A percentile compares a stretch with the other conserved stretches of the same genome.
Conservation (phyloP, 2,329 filamentous ascomycete species). For the Diplodia seriata region DNA sequence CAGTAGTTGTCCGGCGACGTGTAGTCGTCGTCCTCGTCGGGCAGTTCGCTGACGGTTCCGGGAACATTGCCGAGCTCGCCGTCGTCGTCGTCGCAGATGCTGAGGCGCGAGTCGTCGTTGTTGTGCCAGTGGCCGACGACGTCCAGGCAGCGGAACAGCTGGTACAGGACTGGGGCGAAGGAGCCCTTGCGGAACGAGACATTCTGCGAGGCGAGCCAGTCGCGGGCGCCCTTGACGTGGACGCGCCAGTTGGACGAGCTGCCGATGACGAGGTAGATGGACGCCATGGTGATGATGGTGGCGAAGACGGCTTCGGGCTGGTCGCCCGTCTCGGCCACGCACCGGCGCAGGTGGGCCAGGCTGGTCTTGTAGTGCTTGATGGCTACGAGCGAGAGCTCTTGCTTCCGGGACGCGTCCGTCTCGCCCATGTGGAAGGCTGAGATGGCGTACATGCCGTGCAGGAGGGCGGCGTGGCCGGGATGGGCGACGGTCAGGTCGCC, state of each 20-base stretch:
- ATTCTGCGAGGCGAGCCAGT: constrained; percentile 16
- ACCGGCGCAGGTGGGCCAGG: constrained; percentile 21
- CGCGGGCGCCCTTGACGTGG: constrained; percentile 29
- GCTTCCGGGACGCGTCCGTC: not conserved
- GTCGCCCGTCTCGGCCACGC: constrained; percentile 12
- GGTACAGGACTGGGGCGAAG: constrained; percentile 28
- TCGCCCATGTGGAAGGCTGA: constrained; percentile 30
- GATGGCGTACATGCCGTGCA: constrained; percentile 31
- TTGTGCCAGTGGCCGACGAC: constrained; percentile 28
- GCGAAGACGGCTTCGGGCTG: constrained; percentile 27
- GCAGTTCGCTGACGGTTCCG: not conserved
- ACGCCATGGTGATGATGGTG: constrained; percentile 23
- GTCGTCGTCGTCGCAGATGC: constrained; percentile 1
- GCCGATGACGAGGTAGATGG: constrained; percentile 27
- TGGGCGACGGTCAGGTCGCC: not conserved
- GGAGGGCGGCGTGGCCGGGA: constrained; percentile 23
- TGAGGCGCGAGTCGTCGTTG: not conserved
- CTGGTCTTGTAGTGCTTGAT: constrained; percentile 29
- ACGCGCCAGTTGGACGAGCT: constrained; percentile 28
- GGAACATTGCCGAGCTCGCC: not conserved
- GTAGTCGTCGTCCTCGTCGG: constrained; percentile 9
- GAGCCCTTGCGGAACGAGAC: not conserved
- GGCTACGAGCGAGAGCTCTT: constrained; percentile 15
- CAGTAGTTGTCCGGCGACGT: constrained; percentile 13
- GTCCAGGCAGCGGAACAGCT: constrained; percentile 30